phyloP scores from a whole-genome alignment of 2,329 filamentous ascomycete genomes.

The Didymella pinodella region DNA sequence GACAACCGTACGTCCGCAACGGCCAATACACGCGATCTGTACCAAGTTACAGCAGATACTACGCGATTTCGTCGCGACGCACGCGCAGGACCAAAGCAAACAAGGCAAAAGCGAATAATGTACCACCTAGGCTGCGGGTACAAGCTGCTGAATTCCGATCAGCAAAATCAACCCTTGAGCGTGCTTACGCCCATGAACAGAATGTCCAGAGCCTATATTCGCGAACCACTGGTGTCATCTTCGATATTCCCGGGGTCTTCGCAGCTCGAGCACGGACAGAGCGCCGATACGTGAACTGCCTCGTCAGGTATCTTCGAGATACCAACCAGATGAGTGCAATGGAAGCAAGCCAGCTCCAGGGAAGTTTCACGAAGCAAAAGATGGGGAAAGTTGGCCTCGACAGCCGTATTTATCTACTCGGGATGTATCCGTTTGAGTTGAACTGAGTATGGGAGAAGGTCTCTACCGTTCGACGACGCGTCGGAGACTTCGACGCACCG shows the following conservation, averaged over 20 bases:
- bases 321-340: constrained; percentile 20
- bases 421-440: constrained; percentile 25
- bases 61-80: background rate
- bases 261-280: constrained; percentile 23
- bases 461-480: background rate
- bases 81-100: background rate
- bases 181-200: constrained; percentile 25
- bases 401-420: constrained; percentile 21
- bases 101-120: background rate
- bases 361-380: constrained; percentile 24
- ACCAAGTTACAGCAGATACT: background rate
- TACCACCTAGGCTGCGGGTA: constrained; percentile 3
- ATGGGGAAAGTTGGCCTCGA: constrained; percentile 16
- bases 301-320: constrained; percentile 28
- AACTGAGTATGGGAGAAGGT: background rate
- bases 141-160: constrained; percentile 19
- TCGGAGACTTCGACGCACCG: background rate
- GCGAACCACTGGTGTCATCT: background rate
- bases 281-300: constrained; percentile 29
- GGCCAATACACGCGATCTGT: background rate
- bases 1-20: background rate
- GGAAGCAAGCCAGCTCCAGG: constrained; percentile 20
- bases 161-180: constrained; percentile 20
- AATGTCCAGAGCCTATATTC: background rate
- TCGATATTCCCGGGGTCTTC: background rate